These are phyloP conservation scores for Trametes versicolor DNA, from an alignment of 1,284 basidiomycete genomes.

Conservation along the genomic window DNA sequence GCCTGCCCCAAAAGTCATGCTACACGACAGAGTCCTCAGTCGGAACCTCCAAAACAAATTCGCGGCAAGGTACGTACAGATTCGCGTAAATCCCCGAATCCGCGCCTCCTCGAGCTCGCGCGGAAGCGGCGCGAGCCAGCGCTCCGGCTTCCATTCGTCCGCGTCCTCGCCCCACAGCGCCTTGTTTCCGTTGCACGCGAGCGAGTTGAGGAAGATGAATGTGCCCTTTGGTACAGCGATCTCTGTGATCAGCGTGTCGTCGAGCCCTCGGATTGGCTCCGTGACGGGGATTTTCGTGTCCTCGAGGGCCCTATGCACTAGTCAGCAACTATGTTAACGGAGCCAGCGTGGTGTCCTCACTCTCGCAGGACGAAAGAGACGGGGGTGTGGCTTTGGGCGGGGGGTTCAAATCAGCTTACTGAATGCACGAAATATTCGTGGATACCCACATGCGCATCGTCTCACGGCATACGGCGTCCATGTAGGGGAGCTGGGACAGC, in stretches of 20 bases:
- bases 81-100: slow-evolving; percentile 14
- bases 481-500: slow-evolving; percentile 24
- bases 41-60: neutral
- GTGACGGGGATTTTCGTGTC: slow-evolving; percentile 8
- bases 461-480: slow-evolving; percentile 30
- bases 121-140: slow-evolving; percentile 16
- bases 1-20: slow-evolving; percentile 46
- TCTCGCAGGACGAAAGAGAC: neutral
- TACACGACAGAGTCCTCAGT: slow-evolving; percentile 10
- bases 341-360: neutral
- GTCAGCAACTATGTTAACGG: neutral
- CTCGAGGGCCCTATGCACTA: neutral
- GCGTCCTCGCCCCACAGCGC: slow-evolving; percentile 19
- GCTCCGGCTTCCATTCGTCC: slow-evolving; percentile 14
- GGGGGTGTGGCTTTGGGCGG: neutral
- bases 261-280: slow-evolving; percentile 8
- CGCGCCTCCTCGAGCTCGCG: slow-evolving; percentile 9
- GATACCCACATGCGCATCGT: slow-evolving; percentile 27
- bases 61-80: neutral
- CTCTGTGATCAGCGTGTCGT: slow-evolving; percentile 2
- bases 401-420: neutral
- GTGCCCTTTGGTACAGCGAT: slow-evolving; percentile 11
- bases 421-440: neutral
- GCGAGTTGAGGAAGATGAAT: neutral
- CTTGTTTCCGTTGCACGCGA: slow-evolving; percentile 12